Conservation (phyloP, 2,329 filamentous ascomycete genomes). For the Arthrobotrys pseudoclavata region DNA sequence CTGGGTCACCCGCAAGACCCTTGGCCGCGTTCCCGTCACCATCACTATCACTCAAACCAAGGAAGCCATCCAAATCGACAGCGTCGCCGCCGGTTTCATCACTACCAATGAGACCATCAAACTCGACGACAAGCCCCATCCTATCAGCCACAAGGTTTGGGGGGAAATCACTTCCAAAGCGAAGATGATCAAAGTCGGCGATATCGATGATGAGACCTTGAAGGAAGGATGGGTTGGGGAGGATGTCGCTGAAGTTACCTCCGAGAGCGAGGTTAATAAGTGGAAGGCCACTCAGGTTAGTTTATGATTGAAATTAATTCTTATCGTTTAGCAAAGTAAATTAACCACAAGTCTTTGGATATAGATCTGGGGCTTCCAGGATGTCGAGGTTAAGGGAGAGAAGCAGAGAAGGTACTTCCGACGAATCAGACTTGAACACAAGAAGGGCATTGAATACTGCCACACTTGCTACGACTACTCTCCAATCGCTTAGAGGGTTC, state of each 20-base stretch:
- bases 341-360: background rate
- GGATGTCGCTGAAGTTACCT: slow-evolving; percentile 70
- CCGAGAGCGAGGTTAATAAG: slow-evolving; percentile 68
- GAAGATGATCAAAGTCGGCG: slow-evolving; percentile 68
- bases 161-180: slow-evolving; percentile 76
- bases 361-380: slow-evolving; percentile 69
- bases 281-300: slow-evolving; percentile 73
- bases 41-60: slow-evolving; percentile 67
- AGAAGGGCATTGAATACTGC: slow-evolving; percentile 60
- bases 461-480: slow-evolving; percentile 54
- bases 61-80: slow-evolving; percentile 78
- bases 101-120: slow-evolving; percentile 74
- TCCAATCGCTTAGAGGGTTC: background rate
- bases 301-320: slow-evolving; percentile 41
- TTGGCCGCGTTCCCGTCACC: slow-evolving; percentile 77
- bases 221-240: slow-evolving; percentile 74
- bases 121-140: slow-evolving; percentile 67
- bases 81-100: slow-evolving; percentile 79
- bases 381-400: slow-evolving; percentile 64
- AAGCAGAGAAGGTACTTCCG: slow-evolving; percentile 66
- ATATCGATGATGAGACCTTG: slow-evolving; percentile 71
- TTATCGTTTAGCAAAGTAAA: background rate
- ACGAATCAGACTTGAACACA: slow-evolving; percentile 67
- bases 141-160: slow-evolving; percentile 84
- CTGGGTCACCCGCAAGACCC: slow-evolving; percentile 80